phyloP scores from a whole-genome alignment of 257 asterid species.

The Primulina huaijiensis region DNA sequence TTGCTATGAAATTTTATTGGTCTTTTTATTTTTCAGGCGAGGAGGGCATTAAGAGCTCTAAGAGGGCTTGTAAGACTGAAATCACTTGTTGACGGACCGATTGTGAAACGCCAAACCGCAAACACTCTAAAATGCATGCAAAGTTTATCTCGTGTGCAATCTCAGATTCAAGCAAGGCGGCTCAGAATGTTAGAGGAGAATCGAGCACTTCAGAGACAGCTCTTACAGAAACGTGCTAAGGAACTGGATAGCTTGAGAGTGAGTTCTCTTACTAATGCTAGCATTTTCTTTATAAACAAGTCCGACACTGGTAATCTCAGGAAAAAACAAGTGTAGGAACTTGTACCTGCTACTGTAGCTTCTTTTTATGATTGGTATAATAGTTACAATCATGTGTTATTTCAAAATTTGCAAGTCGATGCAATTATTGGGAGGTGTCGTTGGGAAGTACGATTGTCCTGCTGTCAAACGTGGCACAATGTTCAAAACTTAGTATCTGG shows the following conservation, averaged over 20 bases:
- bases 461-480: neutral
- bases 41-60: constrained; percentile 80
- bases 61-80: constrained; percentile 90
- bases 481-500: neutral
- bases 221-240: constrained; percentile 77
- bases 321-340: neutral
- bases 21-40: constrained; percentile 55
- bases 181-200: constrained; percentile 86
- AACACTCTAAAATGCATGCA: constrained; percentile 88
- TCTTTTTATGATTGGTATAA: neutral
- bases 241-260: constrained; percentile 82
- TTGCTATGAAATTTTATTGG: neutral
- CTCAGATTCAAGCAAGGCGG: constrained; percentile 83
- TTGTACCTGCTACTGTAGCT: neutral
- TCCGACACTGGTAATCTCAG: neutral
- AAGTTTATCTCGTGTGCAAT: constrained; percentile 72
- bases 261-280: constrained; percentile 31
- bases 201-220: constrained; percentile 81
- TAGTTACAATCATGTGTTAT: neutral
- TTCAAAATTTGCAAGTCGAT: neutral
- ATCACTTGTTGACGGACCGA: constrained; percentile 78
- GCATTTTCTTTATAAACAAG: constrained; percentile 14
- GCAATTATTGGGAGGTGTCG: neutral
- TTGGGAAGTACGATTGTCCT: neutral
- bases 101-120: constrained; percentile 80